Conservation (phyloP, 352 stramenopile species). For the Poterioochromonas sp. region DNA sequence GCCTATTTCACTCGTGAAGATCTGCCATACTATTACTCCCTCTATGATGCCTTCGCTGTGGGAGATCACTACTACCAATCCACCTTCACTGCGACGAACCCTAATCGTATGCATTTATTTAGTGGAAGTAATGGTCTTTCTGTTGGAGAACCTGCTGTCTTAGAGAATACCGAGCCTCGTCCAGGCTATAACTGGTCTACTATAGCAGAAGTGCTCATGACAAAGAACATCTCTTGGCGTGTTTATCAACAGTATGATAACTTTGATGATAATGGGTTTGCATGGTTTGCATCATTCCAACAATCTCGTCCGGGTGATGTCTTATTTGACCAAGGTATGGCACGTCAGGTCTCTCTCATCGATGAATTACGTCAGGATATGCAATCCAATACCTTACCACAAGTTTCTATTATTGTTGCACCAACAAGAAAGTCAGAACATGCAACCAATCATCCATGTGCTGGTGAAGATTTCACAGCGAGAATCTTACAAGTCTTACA, state of each 20-base stretch:
- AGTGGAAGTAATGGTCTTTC: conserved; percentile 30
- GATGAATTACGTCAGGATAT: conserved; percentile 25
- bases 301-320: conserved; percentile 3
- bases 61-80: conserved; percentile 36
- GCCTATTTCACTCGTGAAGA: conserved; percentile 34
- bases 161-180: conserved; percentile 34
- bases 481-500: conserved; percentile 3
- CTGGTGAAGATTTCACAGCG: conserved; percentile 33
- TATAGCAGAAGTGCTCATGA: conserved; percentile 25
- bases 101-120: conserved; percentile 37
- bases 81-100: conserved; percentile 33
- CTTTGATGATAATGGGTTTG: conserved; percentile 38
- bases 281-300: conserved; percentile 30
- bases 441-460: conserved; percentile 35
- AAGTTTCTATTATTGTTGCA: conserved; percentile 31
- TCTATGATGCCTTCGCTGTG: conserved; percentile 25
- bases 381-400: conserved; percentile 24
- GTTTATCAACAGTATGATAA: conserved; percentile 36
- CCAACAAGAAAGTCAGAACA: conserved; percentile 33
- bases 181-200: conserved; percentile 35
- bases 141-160: conserved; percentile 12
- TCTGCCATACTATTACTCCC: conserved; percentile 33
- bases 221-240: conserved; percentile 19
- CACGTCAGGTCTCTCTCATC: background rate
- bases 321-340: conserved; percentile 33